Evolutionary conservation across 2,329 filamentous ascomycete genomes (phyloP), one percentile per base, ranked within the genome.

Genomic region (Neophaeococcomyces mojaviensis): DNA sequence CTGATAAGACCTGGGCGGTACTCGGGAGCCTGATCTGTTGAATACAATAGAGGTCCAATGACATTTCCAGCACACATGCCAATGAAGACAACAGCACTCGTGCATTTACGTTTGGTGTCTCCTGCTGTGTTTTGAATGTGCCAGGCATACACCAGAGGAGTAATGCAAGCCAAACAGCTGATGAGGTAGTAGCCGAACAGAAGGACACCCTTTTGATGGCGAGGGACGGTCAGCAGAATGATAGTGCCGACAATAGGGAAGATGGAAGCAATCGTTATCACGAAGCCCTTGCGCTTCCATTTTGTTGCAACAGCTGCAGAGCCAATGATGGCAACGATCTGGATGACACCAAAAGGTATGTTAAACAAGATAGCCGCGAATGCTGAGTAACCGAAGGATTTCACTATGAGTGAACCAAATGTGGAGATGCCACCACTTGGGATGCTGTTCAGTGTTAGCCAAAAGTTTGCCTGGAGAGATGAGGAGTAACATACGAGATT

Each of bases 171-270:
- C n/a, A 64, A 43, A 16, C 55, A 62, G 1, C 49, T 20, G 45
- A 74, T 71, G 12, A 76, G 58, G 49, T 76, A 76, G 50, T 75
- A 76, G 0, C 72, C 71, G 38, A 76, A 68, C 9, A 76, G 59
- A 26, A 76, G 56, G 5, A 69, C 70, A 0, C 70, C 72, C 49
- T 73, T 73, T 19, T 74, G 64, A 1, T 63, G 51, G 2, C 70
- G 63, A 0, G 70, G 68, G 0, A 76, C 64, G 0, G 69, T 69
- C 34, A 76, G 61, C 64, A 76, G 70, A 18, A 77, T 56, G 26
- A 75, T 60, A 1, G 69, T 63, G 0, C 72, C 71, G 12, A 68
- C 54, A 1, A 63, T 60, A 0, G 71, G 66, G 0, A 70, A 48
- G 1, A 67, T 49, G 18, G 63, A 60, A 20, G 70, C 53, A 1